Percentiles rank a stretch among this genome's conserved stretches.
Conservation (phyloP, 805 yeast species). For the Dipodascus geniculatus region DNA sequence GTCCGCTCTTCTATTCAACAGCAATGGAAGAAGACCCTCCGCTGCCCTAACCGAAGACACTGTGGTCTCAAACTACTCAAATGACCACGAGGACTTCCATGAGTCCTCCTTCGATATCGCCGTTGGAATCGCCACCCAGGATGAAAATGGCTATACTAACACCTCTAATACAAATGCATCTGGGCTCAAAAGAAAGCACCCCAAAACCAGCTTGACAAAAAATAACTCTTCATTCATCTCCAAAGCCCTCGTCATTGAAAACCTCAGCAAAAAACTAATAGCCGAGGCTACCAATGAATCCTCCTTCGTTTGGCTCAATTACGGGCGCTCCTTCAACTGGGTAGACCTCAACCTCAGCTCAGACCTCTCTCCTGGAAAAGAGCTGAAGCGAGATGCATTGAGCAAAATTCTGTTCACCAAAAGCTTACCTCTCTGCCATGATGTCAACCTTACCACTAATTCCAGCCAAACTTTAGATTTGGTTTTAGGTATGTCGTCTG, state of each 20-base stretch:
- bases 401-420: constrained; percentile 27
- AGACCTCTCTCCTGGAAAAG: constrained; percentile 1
- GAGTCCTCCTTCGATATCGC: background rate
- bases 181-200: constrained; percentile 19
- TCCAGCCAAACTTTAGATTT: constrained; percentile 33
- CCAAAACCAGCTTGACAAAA: constrained; percentile 24
- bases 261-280: constrained; percentile 10
- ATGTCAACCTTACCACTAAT: constrained; percentile 24
- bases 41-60: background rate
- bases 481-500: constrained; percentile 50
- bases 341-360: constrained; percentile 17
- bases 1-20: background rate
- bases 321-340: constrained; percentile 26
- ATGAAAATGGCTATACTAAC: background rate
- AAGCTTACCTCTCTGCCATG: constrained; percentile 30
- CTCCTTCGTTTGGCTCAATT: constrained; percentile 23
- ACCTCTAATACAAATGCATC: background rate
- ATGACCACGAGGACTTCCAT: background rate
- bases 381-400: constrained; percentile 26
- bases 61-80: background rate
- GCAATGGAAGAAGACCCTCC: background rate
- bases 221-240: constrained; percentile 29
- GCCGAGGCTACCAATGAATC: constrained; percentile 16
- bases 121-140: background rate
- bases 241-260: constrained; percentile 26